These are phyloP conservation scores for Voacanga thouarsii DNA, from an alignment of 257 asterid genomes.

Conservation along the genomic window DNA sequence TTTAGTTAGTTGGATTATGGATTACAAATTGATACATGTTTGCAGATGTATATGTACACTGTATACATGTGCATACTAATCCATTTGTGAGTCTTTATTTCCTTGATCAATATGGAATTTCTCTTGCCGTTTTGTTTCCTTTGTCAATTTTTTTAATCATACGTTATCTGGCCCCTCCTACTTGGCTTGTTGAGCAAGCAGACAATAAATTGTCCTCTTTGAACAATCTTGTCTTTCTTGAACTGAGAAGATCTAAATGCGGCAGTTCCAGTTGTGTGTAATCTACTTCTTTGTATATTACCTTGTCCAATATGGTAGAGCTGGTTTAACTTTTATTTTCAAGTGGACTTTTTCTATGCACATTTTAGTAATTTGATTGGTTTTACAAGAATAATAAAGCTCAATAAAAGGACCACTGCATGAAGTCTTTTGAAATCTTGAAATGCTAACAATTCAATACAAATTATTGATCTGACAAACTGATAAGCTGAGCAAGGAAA, in stretches of 20 bases:
- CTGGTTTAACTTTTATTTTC: background rate
- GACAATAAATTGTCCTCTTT: background rate
- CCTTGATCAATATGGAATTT: background rate
- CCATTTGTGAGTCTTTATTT: background rate
- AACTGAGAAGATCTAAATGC: background rate
- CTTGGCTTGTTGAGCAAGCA: background rate
- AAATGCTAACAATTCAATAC: background rate
- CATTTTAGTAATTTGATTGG: background rate
- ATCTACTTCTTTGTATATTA: background rate
- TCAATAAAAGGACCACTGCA: background rate
- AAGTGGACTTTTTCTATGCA: background rate
- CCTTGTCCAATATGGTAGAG: background rate
- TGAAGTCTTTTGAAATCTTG: background rate
- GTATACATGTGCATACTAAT: background rate
- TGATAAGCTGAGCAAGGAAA: background rate
- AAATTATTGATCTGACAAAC: background rate
- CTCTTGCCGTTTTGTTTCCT: background rate
- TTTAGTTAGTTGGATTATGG: background rate
- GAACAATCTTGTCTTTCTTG: background rate
- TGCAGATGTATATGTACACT: background rate
- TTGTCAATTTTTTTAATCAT: background rate
- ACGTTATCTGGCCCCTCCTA: background rate
- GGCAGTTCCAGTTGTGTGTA: background rate
- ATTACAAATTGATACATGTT: background rate
- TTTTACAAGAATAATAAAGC: background rate